Evolutionary conservation across 2,329 filamentous ascomycete genomes (phyloP), one percentile per base, ranked within the genome.

Genomic region (Dothidotthia symphoricarpi): DNA sequence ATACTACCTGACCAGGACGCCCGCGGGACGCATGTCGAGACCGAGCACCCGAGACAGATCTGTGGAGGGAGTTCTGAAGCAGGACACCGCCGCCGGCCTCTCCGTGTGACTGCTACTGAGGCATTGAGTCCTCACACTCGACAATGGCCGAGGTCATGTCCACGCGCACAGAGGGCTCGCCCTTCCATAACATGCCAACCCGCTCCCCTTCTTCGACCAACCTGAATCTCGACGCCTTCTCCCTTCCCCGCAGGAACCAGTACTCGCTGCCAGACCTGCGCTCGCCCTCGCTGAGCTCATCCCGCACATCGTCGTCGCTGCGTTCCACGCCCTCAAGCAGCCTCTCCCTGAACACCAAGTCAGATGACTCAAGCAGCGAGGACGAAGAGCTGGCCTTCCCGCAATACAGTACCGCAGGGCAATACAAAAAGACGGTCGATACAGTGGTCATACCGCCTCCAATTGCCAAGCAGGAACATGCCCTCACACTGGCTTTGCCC

Each of bases 321-420:
- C 72, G 74, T 16, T 84, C 82, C 2, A 85, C 81, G 3, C 77
- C 81, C 4, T 75, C 77, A 13, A 82, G 80, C 53, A 83, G 77
- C 50, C 66, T 83, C 37, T 85, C 81, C 10, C 67, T 85, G 37
- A 75, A 78, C 37, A 78, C 75, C 31, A 76, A 78, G 41, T 76
- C 71, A 53, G 77, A 81, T 41, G 60, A 60, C 39, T 57, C 47
- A 10, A 55, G 51, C 43, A 61, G 56, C 49, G 53, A 74, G 30
- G 69, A 76, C 43, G 65, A 59, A 30, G 66, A 64, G 28, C 64
- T 75, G 37, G 52, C 63, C 4, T 74, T 76, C 48, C 72, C 73
- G 7, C 62, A 68, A 35, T 76, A 74, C 53, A 37, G 29, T 39
- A 34, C 49, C 47, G 50, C 43, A 24, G 41, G 32, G 10, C 40